Evolutionary conservation across 768 basidiomycete genomes (phyloP), one percentile per base, ranked within the genome.

Genomic region (Kwoniella dejecticola): DNA sequence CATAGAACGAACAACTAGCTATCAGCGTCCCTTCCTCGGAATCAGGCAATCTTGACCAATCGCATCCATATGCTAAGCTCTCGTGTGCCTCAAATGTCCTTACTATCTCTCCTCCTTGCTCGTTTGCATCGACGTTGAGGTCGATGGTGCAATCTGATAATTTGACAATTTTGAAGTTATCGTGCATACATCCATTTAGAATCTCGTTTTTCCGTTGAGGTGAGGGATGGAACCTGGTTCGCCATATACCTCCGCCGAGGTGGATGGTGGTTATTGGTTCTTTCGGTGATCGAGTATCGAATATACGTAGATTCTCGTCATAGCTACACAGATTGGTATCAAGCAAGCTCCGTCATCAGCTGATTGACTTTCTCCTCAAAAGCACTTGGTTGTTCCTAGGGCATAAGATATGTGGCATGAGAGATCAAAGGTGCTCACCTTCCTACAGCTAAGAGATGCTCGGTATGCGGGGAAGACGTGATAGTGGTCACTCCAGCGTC

Each of bases 101-200:
- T 8, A 83, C 63, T 30, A 87, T 80, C 42, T 82, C 40, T n/a
- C 45, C 52, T 29, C 52, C 58, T 40, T 31, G 50, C 24, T 45
- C 21, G 13, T 30, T 46, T 17, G 36, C 31, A 54, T 36, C 69
- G 19, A 64, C 64, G 47, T 29, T 13, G 10, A 48, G 24, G 3
- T n/a, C 41, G 21, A 64, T 31, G 1, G 2, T 31, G 8, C 8
- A 0, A 15, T 60, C 57, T 45, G 64, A 60, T 60, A 90, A 85
- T 1, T 78, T 81, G 46, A 92, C 77, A 5, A 95, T 82, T 74
- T 96, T 96, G 83, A 91, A 94, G 10, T 95, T 94, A 64, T 92
- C 92, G 74, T 95, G 94, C 96, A 98, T 99, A 73, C 90, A 92
- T 0, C 94, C 96, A n/a, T 92, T 86, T 19, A 97, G 84, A 1